Conservation (phyloP, 345 rosid species). For the Salix brachista region DNA sequence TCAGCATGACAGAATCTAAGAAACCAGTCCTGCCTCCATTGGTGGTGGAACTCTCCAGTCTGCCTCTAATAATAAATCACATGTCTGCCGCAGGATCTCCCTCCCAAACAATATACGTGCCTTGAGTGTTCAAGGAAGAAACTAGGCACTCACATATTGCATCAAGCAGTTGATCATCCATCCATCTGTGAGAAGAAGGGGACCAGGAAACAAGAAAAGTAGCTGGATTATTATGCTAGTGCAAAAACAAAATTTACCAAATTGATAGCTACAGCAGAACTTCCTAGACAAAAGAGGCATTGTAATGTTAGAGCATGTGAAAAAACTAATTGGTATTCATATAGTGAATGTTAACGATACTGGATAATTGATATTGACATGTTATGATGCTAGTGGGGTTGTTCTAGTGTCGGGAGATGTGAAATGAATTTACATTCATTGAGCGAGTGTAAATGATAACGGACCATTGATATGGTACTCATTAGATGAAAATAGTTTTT, state of each 20-base stretch:
- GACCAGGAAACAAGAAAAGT: constrained; percentile 33
- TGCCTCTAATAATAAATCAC: constrained; percentile 57
- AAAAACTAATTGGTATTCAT: no score
- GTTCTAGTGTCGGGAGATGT: no score
- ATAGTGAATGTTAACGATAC: no score
- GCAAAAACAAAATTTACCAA: not conserved
- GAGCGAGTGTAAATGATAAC: no score
- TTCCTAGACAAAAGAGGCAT: no score
- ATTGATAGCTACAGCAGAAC: not conserved
- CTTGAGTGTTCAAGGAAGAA: constrained; percentile 54
- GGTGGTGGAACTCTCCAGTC: constrained; percentile 56
- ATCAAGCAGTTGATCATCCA: constrained; percentile 61
- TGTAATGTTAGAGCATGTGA: no score
- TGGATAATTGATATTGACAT: no score
- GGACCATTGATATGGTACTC: no score
- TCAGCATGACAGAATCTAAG: constrained; percentile 49
- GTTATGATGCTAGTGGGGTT: no score
- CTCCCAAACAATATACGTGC: constrained; percentile 58
- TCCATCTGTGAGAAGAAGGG: constrained; percentile 65
- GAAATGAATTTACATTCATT: no score
- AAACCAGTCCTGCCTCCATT: constrained; percentile 65
- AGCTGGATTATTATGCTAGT: not conserved
- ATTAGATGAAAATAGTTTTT: no score
- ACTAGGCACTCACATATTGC: constrained; percentile 61
- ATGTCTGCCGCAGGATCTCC: constrained; percentile 62